phyloP scores from a whole-genome alignment of 345 rosid genomes.

The Hibiscus trionum region DNA sequence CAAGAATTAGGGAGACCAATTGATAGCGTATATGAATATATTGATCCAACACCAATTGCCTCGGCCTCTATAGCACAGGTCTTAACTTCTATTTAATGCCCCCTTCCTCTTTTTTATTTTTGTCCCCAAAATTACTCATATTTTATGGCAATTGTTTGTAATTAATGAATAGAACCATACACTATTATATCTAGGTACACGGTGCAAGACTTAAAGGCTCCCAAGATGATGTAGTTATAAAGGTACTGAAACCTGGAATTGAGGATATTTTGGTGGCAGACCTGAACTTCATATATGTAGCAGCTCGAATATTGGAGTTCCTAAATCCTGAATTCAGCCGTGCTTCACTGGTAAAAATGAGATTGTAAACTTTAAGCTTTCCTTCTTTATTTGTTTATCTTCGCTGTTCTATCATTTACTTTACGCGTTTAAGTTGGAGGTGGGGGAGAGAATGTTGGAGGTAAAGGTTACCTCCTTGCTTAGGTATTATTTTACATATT shows the following conservation, averaged over 20 bases:
- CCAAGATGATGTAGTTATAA: slow-evolving; percentile 84
- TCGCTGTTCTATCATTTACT: background rate
- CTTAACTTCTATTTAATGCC: background rate
- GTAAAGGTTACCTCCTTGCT: background rate
- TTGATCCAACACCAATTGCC: slow-evolving; percentile 86
- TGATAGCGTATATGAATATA: slow-evolving; percentile 69
- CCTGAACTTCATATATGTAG: slow-evolving; percentile 77
- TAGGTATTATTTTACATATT: background rate
- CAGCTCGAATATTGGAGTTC: slow-evolving; percentile 89
- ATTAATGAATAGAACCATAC: slow-evolving; percentile 5
- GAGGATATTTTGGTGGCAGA: slow-evolving; percentile 89
- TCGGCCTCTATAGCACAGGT: slow-evolving; percentile 98
- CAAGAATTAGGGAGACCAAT: slow-evolving; percentile 86
- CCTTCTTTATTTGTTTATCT: background rate
- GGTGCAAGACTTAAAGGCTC: slow-evolving; percentile 85
- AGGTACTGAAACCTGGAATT: slow-evolving; percentile 91
- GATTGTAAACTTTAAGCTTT: background rate
- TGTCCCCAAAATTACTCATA: background rate
- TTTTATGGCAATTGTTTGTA: background rate
- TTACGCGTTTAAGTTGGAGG: background rate
- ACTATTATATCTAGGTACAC: slow-evolving; percentile 56
- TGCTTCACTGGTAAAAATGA: slow-evolving; percentile 63
- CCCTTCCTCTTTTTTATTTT: slow-evolving; percentile 1
- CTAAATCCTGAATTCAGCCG: slow-evolving; percentile 82
- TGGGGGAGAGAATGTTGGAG: background rate